phyloP scores from a whole-genome alignment of 805 yeast species.

The Candida multigemmis region DNA sequence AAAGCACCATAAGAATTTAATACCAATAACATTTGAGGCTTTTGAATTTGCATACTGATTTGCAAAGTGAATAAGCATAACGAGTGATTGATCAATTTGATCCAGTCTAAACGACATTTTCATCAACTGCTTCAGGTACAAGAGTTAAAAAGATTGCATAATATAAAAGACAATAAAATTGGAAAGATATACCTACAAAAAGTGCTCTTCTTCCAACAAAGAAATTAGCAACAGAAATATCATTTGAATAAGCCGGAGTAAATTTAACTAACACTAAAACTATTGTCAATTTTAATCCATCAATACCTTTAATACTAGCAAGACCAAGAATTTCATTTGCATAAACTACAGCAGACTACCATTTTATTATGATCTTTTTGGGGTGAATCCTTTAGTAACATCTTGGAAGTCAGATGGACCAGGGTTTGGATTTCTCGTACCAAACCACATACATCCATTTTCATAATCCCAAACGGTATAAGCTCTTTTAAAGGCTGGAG shows the following conservation, averaged over 20 bases:
- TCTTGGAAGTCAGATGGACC: constrained; percentile 2
- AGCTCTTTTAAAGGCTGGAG: too few species aligned
- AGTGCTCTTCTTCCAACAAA: constrained; percentile 44
- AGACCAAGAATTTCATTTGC: constrained; percentile 43
- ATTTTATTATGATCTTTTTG: too few species aligned
- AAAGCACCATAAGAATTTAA: constrained; percentile 43
- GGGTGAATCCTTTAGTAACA: constrained; percentile 1
- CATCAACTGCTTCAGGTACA: constrained; percentile 34
- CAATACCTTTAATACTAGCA: constrained; percentile 36
- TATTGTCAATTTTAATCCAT: constrained; percentile 38
- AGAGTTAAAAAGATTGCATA: constrained; percentile 37
- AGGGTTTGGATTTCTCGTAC: constrained; percentile 2
- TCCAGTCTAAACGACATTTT: constrained; percentile 15
- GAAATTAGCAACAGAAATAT: constrained; percentile 45
- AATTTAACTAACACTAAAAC: constrained; percentile 47
- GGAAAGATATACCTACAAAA: constrained; percentile 38
- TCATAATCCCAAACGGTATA: too few species aligned
- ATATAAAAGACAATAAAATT: constrained; percentile 32
- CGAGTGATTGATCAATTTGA: constrained; percentile 38
- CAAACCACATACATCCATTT: background rate
- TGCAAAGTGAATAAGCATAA: constrained; percentile 48
- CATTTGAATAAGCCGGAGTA: constrained; percentile 36
- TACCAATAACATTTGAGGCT: constrained; percentile 40
- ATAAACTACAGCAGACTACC: constrained; percentile 48
- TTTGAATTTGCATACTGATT: constrained; percentile 51